Evolutionary conservation across 495 filamentous ascomycete species (phyloP).

Genomic region (Daldinia grandis): DNA sequence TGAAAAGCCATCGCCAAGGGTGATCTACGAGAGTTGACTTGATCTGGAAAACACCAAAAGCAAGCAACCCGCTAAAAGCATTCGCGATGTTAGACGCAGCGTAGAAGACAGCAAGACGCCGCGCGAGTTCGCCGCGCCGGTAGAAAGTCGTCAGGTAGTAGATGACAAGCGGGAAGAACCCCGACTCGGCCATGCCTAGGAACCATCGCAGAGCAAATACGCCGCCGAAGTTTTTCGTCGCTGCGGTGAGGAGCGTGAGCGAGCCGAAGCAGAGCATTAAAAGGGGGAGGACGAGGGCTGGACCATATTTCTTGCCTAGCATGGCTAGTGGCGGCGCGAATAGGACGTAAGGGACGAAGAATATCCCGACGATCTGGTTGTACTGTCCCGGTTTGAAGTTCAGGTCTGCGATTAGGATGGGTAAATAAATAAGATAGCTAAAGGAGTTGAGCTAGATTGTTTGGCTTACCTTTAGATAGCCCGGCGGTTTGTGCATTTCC

Average conservation of each 20-base stretch:
- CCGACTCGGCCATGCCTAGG: constrained; percentile 75
- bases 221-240: constrained; percentile 68
- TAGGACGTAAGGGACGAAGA: constrained; percentile 81
- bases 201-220: constrained; percentile 73
- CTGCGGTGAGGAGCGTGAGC: constrained; percentile 63
- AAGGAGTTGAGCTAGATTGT: constrained; percentile 42
- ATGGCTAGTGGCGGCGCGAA: constrained; percentile 73
- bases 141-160: constrained; percentile 69
- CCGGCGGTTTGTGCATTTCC: constrained; percentile 74
- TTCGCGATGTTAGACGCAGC: constrained; percentile 77
- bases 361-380: constrained; percentile 75
- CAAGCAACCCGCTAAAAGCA: constrained; percentile 76
- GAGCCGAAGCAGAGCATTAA: constrained; percentile 74
- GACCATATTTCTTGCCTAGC: constrained; percentile 72
- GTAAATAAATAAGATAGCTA: constrained; percentile 2
- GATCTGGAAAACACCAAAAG: constrained; percentile 81
- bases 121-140: constrained; percentile 76
- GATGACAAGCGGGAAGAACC: constrained; percentile 75
- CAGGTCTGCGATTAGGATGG: constrained; percentile 51
- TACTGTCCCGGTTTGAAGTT: constrained; percentile 70
- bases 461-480: constrained; percentile 53
- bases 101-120: constrained; percentile 81
- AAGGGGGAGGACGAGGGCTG: constrained; percentile 68
- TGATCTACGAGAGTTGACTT: constrained; percentile 49
- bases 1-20: constrained; percentile 79